Evolutionary conservation across 371 early-diverging fungal genomes (phyloP).

Genomic region (Apophysomyces ossiformis): DNA sequence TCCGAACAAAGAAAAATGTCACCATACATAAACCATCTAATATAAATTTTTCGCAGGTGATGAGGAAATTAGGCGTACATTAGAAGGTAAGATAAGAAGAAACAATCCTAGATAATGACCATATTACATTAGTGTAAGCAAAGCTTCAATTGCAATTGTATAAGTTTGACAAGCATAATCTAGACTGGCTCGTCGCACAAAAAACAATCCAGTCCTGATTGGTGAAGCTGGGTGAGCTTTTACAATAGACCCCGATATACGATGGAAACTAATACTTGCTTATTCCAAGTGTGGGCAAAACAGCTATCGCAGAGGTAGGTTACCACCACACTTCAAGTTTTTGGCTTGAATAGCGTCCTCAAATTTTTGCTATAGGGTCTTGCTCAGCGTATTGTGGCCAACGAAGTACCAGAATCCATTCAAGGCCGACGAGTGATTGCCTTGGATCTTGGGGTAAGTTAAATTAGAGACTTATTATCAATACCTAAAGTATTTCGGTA

Average conservation of each 20-base stretch:
- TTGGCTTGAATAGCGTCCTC: background rate
- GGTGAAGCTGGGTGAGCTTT: constrained; percentile 72
- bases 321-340: background rate
- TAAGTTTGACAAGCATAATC: background rate
- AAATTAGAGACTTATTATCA: background rate
- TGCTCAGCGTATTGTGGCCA: constrained; percentile 82
- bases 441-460: constrained; percentile 74
- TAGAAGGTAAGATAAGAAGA: constrained; percentile 61
- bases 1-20: too few relatives aligned
- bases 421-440: constrained; percentile 77
- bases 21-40: background rate
- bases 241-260: background rate
- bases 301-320: constrained; percentile 56
- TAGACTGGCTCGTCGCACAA: constrained; percentile 77
- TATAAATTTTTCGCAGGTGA: constrained; percentile 61
- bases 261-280: background rate
- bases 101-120: constrained; percentile 2
- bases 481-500: background rate
- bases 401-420: constrained; percentile 80
- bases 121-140: constrained; percentile 32
- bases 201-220: constrained; percentile 91
- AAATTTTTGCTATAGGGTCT: constrained; percentile 54
- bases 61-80: constrained; percentile 80
- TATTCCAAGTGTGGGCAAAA: constrained; percentile 58
- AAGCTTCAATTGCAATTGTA: constrained; percentile 3